These are phyloP conservation scores for Byssoonygena ceratinophila DNA, from an alignment of 2,329 filamentous ascomycete species.

Conservation along the genomic window DNA sequence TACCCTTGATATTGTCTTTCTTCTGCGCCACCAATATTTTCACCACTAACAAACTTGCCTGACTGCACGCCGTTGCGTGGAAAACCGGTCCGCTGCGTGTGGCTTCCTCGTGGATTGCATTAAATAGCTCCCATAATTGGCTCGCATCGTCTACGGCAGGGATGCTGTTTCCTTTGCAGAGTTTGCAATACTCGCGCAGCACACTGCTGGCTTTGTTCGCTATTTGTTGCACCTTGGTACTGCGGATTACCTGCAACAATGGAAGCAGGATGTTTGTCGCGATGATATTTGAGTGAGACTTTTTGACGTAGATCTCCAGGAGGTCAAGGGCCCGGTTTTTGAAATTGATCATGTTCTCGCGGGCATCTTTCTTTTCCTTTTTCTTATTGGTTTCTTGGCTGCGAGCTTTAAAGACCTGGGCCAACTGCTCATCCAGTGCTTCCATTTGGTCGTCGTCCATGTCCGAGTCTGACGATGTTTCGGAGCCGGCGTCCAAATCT, in stretches of 20 bases:
- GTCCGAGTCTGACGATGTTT: slow-evolving; percentile 52
- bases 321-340: slow-evolving; percentile 89
- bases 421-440: slow-evolving; percentile 69
- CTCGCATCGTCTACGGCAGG: slow-evolving; percentile 35
- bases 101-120: slow-evolving; percentile 57
- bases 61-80: slow-evolving; percentile 65
- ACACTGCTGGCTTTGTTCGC: slow-evolving; percentile 62
- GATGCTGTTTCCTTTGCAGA: slow-evolving; percentile 40
- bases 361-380: slow-evolving; percentile 77
- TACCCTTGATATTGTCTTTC: slow-evolving; percentile 42
- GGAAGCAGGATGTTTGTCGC: slow-evolving; percentile 63
- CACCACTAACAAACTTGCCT: slow-evolving; percentile 38
- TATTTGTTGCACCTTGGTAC: slow-evolving; percentile 65
- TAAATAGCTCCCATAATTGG: slow-evolving; percentile 48
- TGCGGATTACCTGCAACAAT: slow-evolving; percentile 63
- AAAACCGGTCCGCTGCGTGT: slow-evolving; percentile 48
- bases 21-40: slow-evolving; percentile 38
- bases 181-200: slow-evolving; percentile 60
- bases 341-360: slow-evolving; percentile 82
- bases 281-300: slow-evolving; percentile 58
- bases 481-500: slow-evolving; percentile 46
- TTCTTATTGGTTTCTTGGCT: slow-evolving; percentile 60
- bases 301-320: slow-evolving; percentile 71
- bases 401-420: slow-evolving; percentile 72
- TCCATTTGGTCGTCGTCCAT: slow-evolving; percentile 98